Conservation (phyloP, 495 filamentous ascomycete species). For the Parmelia sp. region DNA sequence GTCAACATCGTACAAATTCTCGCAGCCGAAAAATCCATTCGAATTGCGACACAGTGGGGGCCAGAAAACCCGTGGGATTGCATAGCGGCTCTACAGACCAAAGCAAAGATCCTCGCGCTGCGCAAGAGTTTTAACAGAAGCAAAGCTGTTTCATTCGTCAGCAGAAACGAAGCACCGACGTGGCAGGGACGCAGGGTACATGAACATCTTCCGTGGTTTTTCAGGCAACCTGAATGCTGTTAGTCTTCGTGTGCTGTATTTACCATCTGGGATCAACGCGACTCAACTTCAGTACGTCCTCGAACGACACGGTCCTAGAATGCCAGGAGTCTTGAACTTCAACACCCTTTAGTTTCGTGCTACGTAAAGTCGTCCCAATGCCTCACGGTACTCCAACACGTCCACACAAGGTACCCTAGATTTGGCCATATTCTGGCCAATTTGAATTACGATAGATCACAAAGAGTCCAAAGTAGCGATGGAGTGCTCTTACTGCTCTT, state of each 20-base stretch:
- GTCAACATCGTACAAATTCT: slow-evolving; percentile 1
- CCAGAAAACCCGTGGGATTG: slow-evolving; percentile 2
- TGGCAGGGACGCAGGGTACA: background rate
- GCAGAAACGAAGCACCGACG: background rate
- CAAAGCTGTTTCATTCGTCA: slow-evolving; percentile 11
- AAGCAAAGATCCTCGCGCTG: background rate
- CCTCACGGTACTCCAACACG: too few species aligned
- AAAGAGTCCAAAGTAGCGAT: too few species aligned
- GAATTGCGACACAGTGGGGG: background rate
- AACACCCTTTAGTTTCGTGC: too few species aligned
- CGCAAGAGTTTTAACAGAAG: background rate
- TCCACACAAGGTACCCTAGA: too few species aligned
- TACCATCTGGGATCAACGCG: background rate
- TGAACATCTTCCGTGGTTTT: background rate
- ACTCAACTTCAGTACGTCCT: background rate
- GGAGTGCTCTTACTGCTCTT: too few species aligned
- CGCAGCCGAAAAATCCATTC: slow-evolving; percentile 12
- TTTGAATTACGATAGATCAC: too few species aligned
- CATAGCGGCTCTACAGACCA: background rate
- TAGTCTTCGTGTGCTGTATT: background rate
- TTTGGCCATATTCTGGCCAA: too few species aligned
- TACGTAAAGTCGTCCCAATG: too few species aligned
- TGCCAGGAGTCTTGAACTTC: too few species aligned
- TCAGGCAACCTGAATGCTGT: background rate
- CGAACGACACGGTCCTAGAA: background rate